These are phyloP conservation scores for Trypanosoma platydactyli DNA, from an alignment of 208 protist genomes.

Conservation along the genomic window DNA sequence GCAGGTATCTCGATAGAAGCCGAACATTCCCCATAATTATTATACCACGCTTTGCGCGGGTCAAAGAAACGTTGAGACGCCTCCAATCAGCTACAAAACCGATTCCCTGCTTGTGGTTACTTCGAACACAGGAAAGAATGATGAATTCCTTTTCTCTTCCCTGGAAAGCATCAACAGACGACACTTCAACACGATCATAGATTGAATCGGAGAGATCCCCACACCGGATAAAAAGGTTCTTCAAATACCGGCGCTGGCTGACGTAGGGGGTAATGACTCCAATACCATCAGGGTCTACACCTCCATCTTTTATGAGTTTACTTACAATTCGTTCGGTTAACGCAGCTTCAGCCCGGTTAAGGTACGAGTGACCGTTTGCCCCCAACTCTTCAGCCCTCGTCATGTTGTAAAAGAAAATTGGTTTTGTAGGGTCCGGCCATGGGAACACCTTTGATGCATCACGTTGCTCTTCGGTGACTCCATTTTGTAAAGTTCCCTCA, in stretches of 20 bases:
- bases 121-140: constrained; percentile 97
- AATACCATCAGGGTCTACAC: constrained; percentile 85
- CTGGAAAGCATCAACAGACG: constrained; percentile 96
- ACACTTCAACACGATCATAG: constrained; percentile 93
- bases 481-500: constrained; percentile 97
- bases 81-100: constrained; percentile 97
- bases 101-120: constrained; percentile 94
- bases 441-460: constrained; percentile 70
- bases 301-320: constrained; percentile 63
- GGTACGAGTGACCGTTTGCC: constrained; percentile 93
- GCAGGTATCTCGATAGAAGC: constrained; percentile 60
- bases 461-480: constrained; percentile 84
- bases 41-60: constrained; percentile 94
- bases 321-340: constrained; percentile 93
- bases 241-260: constrained; percentile 94
- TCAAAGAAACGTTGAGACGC: constrained; percentile 97
- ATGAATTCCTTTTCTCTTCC: constrained; percentile 98
- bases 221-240: constrained; percentile 77
- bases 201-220: constrained; percentile 61
- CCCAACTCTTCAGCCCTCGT: constrained; percentile 92
- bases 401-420: constrained; percentile 96
- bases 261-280: constrained; percentile 99
- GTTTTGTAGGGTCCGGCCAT: constrained; percentile 86
- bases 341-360: constrained; percentile 94
- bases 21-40: constrained; percentile 96